phyloP scores from a whole-genome alignment of 345 rosid species.

The Brassica rapa region DNA sequence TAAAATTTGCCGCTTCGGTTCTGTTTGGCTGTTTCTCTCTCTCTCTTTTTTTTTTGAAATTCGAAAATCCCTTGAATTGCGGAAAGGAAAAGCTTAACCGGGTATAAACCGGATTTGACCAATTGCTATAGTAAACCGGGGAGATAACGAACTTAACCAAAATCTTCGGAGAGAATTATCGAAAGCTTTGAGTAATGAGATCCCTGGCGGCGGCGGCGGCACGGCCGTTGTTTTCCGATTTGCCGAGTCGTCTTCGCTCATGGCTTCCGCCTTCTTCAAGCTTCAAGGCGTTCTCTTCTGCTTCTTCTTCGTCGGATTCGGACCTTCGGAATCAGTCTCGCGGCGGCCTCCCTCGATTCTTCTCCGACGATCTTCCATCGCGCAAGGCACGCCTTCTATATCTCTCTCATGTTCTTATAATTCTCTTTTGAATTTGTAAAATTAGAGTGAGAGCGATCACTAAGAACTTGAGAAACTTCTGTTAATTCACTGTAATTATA shows the following conservation, averaged over 20 bases:
- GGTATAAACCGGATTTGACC: slow-evolving; percentile 27
- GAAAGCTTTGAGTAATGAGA: slow-evolving; percentile 44
- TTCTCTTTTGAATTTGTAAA: background rate
- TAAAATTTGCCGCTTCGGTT: slow-evolving; percentile 37
- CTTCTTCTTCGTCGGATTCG: slow-evolving; percentile 28
- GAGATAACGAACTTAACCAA: slow-evolving; percentile 22
- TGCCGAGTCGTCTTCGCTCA: slow-evolving; percentile 41
- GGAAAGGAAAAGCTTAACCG: background rate
- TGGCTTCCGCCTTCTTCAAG: slow-evolving; percentile 38
- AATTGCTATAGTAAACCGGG: slow-evolving; percentile 7
- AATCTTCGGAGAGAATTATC: background rate
- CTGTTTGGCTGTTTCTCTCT: slow-evolving; percentile 28
- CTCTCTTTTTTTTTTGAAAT: slow-evolving; percentile 6
- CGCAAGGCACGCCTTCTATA: slow-evolving; percentile 47
- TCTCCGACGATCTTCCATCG: slow-evolving; percentile 70
- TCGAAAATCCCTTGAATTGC: slow-evolving; percentile 14
- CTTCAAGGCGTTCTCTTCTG: slow-evolving; percentile 42
- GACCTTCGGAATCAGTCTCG: slow-evolving; percentile 70
- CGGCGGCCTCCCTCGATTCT: slow-evolving; percentile 86
- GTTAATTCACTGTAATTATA: too few relatives aligned
- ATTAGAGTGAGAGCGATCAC: background rate
- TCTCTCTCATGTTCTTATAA: background rate
- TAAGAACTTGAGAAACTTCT: too few relatives aligned
- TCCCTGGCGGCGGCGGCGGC: slow-evolving; percentile 26
- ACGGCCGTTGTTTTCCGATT: slow-evolving; percentile 43